Base-by-base conservation (phyloP, 805 yeast species). In the Tetrapisispora pingtungensis region DNA sequence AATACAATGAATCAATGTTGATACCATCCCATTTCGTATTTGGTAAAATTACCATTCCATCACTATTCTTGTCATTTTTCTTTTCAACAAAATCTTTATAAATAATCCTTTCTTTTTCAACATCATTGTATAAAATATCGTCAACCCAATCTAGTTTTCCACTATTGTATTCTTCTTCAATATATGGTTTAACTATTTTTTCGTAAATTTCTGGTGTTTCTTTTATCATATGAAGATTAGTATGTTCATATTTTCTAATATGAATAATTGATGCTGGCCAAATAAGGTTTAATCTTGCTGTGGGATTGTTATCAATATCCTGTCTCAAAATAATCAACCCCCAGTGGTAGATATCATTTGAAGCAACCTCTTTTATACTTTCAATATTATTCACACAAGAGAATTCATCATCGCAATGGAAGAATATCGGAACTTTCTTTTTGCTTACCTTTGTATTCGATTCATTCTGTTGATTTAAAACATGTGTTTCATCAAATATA, bases 21-120 rank as follows among this genome's bases (percentile, higher is more conserved):
- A 71, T 66, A 3, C 84, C 80, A 59, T 90, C 96, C 98, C 98
- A 93, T 60, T 89, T 89, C 94, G 90, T 85, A 63, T 90, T 97
- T 0, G 97, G 97, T 35, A 89, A 69, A 38, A 93, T 64, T 5
- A 88, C 77, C 56, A 84, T 86, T 17, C 89, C 88, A 36, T 58
- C 60, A 0, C 55, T 51, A 24, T 5, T 26, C 12, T 63, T 56
- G 18, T 75, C 75, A 8, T 20, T 10, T 15, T 36, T 15, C 27
- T 77, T 74, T 34, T 64, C 65, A 10, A 59, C 57, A 13, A 59
- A 56, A 49, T 86, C 82, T 41, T 81, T 78, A 52, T 71, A 73
- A 2, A 88, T 70, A n/a, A 90, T 78, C 18, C 86, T 66, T 30
- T 89, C 97, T 0, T 86, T 73, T 61, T 90, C 98, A 20, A 82